Evolutionary conservation across 2,329 filamentous ascomycete genomes (phyloP), one percentile per base, ranked within the genome.

Genomic region (Colletotrichum incanum): DNA sequence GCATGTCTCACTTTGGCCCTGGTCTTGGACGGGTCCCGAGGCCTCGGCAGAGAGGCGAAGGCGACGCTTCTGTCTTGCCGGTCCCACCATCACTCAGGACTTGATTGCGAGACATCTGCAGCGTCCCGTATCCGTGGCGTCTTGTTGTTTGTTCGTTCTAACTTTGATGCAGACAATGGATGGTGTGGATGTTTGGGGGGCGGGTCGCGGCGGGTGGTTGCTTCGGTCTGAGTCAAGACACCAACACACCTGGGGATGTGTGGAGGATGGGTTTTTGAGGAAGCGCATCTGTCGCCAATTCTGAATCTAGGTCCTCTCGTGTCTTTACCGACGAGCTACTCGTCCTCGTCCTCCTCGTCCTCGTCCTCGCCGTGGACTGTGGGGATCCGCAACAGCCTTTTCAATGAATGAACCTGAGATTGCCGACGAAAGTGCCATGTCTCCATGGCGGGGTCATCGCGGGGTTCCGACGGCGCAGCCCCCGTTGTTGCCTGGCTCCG

Each of bases 1-100:
- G 69, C 69, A 72, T 72, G 69, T 72, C 65, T 72, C 69, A 72
- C 54, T 37, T n/a, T 5, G 18, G 20, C 43, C 34, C 54, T 28
- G 60, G 60, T 55, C 52, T 45, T 20, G 16, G 23, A 18, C 52
- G 23, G 39, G 18, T 37, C 52, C 45, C 50, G 41, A 60, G 49
- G 52, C 28, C 59, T 31, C 43, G 41, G 18, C 34, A 28, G 56
- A 23, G 18, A 28, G 18, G 41, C 18, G 16, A 34, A 54, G 14
- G 56, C 34, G 37, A 58, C 55, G 20, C 37, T 58, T 14, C 12
- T 58, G 23, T 41, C 37, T 41, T 39, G 9, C 45, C 45, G 43
- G 20, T n/a, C 23, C 16, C 20, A 8, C 9, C 34, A 63, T 2
- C 16, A 18, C n/a, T 37, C 14, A 7, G n/a, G n/a, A 58, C 23